A percentile compares a stretch with the other conserved stretches of the same genome.
phyloP scores from a whole-genome alignment of 345 rosid species.

The Eucalyptus microcorys region DNA sequence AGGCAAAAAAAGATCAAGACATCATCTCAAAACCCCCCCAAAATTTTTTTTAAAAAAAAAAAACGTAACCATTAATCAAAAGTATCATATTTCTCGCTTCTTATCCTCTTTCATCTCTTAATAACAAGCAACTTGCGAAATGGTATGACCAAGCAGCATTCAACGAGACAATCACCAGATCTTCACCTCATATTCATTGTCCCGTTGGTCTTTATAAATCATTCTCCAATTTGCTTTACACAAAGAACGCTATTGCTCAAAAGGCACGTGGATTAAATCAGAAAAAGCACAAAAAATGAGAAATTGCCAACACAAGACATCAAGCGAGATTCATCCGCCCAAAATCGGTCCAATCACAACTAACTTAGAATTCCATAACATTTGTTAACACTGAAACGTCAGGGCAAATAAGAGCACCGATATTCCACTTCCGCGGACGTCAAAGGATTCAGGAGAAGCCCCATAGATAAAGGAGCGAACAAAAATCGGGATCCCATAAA shows the following conservation, averaged over 20 bases:
- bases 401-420: not conserved
- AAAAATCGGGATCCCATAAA: not conserved
- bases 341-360: not conserved
- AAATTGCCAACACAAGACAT: not conserved
- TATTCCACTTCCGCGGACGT: not conserved
- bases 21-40: not conserved
- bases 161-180: not conserved
- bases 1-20: not conserved
- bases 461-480: not conserved
- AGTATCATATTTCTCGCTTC: not conserved
- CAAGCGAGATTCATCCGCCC: not conserved
- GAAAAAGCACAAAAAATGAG: not conserved
- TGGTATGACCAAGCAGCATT: not conserved
- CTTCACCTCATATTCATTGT: not conserved
- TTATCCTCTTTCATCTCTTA: not conserved
- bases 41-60: not conserved
- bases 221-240: not conserved
- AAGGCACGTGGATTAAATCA: not conserved
- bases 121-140: not conserved
- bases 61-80: not conserved
- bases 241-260: not conserved
- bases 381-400: not conserved
- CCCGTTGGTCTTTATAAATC: not conserved
- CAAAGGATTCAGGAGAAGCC: not conserved
- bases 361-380: not conserved